Percentiles rank a stretch among this genome's conserved stretches.
phyloP scores from a whole-genome alignment of 2,329 filamentous ascomycete genomes.

The Sporothrix pallida region DNA sequence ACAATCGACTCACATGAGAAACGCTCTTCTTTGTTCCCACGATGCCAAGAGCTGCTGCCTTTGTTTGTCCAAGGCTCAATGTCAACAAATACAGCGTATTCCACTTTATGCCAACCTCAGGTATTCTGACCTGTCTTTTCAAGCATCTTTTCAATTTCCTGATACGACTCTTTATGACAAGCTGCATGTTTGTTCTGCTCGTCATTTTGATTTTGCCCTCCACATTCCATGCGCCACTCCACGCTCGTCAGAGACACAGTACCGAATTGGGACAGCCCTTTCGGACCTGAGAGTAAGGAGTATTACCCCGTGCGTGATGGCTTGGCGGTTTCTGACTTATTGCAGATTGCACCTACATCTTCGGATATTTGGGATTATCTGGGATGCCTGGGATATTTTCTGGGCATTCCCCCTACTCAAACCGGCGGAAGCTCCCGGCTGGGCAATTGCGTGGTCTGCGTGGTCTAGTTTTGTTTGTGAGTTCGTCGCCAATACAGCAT shows the following conservation, averaged over 20 bases:
- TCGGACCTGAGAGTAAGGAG: not conserved
- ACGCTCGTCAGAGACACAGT: not conserved
- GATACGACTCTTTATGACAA: not conserved
- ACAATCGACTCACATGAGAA: not conserved
- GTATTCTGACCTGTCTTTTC: too few relatives aligned
- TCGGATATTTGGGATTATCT: too few relatives aligned
- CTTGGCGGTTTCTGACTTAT: not conserved
- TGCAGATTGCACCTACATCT: not conserved
- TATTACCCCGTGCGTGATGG: not conserved
- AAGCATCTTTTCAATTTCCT: too few relatives aligned
- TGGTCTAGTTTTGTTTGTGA: not conserved
- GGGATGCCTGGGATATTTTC: not conserved
- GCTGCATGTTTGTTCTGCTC: not conserved
- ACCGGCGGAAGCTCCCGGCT: slow-evolving; percentile 16
- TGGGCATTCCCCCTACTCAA: not conserved
- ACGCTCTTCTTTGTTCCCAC: slow-evolving; percentile 7
- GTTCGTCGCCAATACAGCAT: not conserved
- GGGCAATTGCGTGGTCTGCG: not conserved
- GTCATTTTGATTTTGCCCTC: not conserved
- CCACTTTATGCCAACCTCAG: too few relatives aligned
- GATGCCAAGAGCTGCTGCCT: not conserved
- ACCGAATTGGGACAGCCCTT: not conserved
- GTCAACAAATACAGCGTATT: not conserved
- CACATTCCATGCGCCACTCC: not conserved
- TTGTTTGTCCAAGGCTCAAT: not conserved